Conservation (phyloP, 1,284 basidiomycete genomes). For the Ustilago nuda region DNA sequence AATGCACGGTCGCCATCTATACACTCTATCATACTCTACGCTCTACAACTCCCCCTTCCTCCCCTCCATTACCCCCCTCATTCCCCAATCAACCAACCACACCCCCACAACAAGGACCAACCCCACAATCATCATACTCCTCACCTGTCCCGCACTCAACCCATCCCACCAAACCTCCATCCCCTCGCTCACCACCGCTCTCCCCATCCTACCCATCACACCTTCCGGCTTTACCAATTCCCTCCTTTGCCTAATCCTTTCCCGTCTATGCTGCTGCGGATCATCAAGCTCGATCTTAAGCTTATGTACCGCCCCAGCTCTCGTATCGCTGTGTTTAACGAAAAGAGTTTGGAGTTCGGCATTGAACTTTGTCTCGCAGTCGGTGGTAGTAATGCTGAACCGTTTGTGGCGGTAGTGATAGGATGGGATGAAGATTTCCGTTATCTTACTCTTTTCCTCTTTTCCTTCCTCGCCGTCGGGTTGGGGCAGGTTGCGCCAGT, state of each 20-base stretch:
- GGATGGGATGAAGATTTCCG: slow-evolving; percentile 58
- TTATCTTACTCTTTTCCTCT: slow-evolving; percentile 18
- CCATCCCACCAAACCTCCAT: slow-evolving; percentile 30
- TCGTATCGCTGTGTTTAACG: slow-evolving; percentile 38
- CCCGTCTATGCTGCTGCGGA: slow-evolving; percentile 10
- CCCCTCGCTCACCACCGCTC: slow-evolving; percentile 12
- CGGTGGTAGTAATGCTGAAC: slow-evolving; percentile 42
- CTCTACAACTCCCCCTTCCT: slow-evolving; percentile 4
- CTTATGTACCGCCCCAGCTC: slow-evolving; percentile 40
- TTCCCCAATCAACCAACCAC: slow-evolving; percentile 22
- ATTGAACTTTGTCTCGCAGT: slow-evolving; percentile 33
- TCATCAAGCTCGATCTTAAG: slow-evolving; percentile 42
- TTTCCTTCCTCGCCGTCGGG: slow-evolving; percentile 22
- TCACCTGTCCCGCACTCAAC: slow-evolving; percentile 22
- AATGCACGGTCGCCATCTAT: background rate
- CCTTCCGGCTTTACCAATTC: slow-evolving; percentile 14
- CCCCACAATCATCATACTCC: slow-evolving; percentile 17
- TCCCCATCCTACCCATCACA: slow-evolving; percentile 5
- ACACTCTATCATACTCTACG: background rate
- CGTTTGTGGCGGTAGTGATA: slow-evolving; percentile 46
- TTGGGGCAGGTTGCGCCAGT: slow-evolving; percentile 55
- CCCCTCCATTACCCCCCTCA: slow-evolving; percentile 21
- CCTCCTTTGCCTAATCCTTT: slow-evolving; percentile 15
- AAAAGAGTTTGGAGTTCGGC: slow-evolving; percentile 53
- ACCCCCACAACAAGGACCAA: slow-evolving; percentile 22